Evolutionary conservation across 305 asterid species (phyloP), one percentile per base, ranked within the genome.

Genomic region (Solanum hybrid): DNA sequence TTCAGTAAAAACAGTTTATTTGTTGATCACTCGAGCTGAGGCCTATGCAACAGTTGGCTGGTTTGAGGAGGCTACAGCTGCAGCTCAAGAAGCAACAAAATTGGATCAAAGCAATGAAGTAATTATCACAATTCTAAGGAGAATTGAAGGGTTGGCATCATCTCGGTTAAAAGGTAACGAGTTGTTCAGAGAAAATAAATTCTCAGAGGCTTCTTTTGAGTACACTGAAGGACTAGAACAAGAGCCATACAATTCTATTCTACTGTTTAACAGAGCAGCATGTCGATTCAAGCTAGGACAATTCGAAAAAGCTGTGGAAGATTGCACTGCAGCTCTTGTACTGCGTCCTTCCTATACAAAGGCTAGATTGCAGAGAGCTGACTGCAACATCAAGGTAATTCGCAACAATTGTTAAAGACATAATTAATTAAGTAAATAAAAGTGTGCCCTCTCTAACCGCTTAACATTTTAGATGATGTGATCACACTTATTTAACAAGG

Each of bases 201-300:
- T 90, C 88, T 40, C 92, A 14, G 95, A 95, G 92, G 96, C 96
- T 9, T 90, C 88, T 80, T 56, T 78, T 5, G 92, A 90, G 3
- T 94, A 95, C 88, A 93, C 91, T 13, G 89, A 91, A 84, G 98
- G 95, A 73, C 80, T 95, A 90, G 96, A 90, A 87, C 91, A 85
- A 35, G 94, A 91, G 37, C 93, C 95, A 16, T 38, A 87, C 94
- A 95, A 95, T 90, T 91, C 98, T 6, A 37, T 93, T 78, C 87
- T 95, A 79, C 89, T 93, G 60, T 94, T 94, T 89, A 94, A 95
- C 87, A 77, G 96, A 89, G 95, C 95, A 64, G 94, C 96, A 51
- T 94, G 98, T 16, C 88, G 91, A 66, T 91, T 90, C 26, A 94
- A 95, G 85, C 88, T 94, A 51, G 93, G 95, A 35, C 92, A 91